Conservation (phyloP, 2,329 filamentous ascomycete genomes). For the Ophiosphaerella korrae region DNA sequence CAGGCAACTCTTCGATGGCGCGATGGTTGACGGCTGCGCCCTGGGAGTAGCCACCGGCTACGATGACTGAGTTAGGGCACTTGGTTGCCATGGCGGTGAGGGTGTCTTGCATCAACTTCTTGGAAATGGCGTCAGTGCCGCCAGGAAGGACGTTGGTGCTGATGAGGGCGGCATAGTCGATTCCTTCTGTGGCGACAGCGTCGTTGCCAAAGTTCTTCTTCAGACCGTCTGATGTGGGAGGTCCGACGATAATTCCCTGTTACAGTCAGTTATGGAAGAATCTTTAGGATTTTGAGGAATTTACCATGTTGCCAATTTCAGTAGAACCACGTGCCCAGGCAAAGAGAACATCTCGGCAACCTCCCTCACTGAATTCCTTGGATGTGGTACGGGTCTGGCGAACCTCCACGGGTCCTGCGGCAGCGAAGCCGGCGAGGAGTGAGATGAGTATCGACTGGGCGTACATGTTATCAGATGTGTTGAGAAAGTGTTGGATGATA, state of each 20-base stretch:
- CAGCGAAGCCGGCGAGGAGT: slow-evolving; percentile 25
- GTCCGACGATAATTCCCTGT: slow-evolving; percentile 45
- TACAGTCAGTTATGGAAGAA: slow-evolving; percentile 13
- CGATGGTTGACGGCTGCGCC: slow-evolving; percentile 44
- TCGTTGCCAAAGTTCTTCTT: slow-evolving; percentile 31
- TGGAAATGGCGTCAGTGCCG: slow-evolving; percentile 31
- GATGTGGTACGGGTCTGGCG: slow-evolving; percentile 36
- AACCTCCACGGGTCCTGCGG: slow-evolving; percentile 28
- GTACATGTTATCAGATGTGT: slow-evolving; percentile 24
- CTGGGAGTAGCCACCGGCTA: slow-evolving; percentile 40
- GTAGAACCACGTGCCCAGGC: slow-evolving; percentile 57
- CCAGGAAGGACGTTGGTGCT: slow-evolving; percentile 36
- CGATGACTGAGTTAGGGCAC: slow-evolving; percentile 42
- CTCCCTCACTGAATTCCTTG: slow-evolving; percentile 48
- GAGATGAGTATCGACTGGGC: slow-evolving; percentile 29
- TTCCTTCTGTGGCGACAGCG: slow-evolving; percentile 41
- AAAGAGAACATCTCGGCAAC: slow-evolving; percentile 52
- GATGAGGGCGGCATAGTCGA: slow-evolving; percentile 36
- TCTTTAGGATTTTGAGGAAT: neutral
- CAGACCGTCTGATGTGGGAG: slow-evolving; percentile 38
- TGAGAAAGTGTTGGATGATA: neutral
- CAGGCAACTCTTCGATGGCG: slow-evolving; percentile 35
- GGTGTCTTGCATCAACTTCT: slow-evolving; percentile 27
- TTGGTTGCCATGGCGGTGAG: slow-evolving; percentile 32
- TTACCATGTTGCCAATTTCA: slow-evolving; percentile 57